Base-by-base conservation (phyloP, 495 filamentous ascomycete genomes). In the Aspergillus olivimuriae region DNA sequence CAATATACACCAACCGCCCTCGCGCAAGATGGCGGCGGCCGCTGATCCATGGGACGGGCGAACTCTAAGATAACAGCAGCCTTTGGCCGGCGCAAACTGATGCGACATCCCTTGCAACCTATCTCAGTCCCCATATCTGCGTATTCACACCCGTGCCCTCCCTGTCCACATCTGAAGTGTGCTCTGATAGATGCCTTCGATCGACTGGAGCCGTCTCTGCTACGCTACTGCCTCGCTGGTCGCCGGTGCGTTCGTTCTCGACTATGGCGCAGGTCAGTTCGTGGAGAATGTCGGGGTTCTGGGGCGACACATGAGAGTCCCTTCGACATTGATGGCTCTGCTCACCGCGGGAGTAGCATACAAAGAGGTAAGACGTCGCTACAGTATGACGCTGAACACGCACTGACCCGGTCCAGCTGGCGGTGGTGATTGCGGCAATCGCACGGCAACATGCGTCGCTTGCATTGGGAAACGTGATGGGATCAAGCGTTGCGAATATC, bases 391-490 rank as follows among this genome's bases (percentile, higher is more conserved):
- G n/a, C n/a, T n/a, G n/a, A 33, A 19, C 20, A 6, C 24, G 7
- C 28, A 34, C 43, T 54, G 32, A 48, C 32, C 22, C 32, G n/a
- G 17, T 4, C 16, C 2, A 80, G 74, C 75, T 80, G 17, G 75
- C 67, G 0, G 74, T 80, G 2, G 67, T 79, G 11, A 48, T 73
- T 6, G 66, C 68, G 5, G 61, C 73, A n/a, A 56, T 78, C 15
- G 48, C 61, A 2, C 69, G 70, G 31, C 52, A 64, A 39, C 69
- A 62, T 17, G 60, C 69, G 7, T 65, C 73, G 1, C 55, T 80
- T n/a, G 76, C 73, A 10, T 44, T 78, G 0, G 76, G 76, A 1
- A 80, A 78, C 56, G 57, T 79, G 8, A 56, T 79, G 46, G 76
- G 76, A 0, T 78, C 76, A 1, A 62, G 68, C 5, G 69, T 80